Conservation (phyloP, 257 asterid genomes). For the Echium plantagineum region DNA sequence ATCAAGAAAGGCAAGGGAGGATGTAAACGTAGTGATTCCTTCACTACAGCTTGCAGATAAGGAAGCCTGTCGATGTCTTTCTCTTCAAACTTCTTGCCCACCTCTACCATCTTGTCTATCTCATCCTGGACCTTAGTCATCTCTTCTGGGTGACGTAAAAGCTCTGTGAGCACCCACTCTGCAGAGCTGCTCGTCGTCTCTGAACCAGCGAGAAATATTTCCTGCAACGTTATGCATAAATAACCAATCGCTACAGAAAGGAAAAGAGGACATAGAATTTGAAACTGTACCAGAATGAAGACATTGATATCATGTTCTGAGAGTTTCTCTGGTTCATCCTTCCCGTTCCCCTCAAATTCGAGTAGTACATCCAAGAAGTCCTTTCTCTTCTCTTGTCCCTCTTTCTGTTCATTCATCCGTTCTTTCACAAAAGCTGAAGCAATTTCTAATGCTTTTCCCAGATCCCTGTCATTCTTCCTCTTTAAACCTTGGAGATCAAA, state of each 20-base stretch:
- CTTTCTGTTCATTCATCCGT: conserved; percentile 4
- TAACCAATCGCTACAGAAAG: too few relatives aligned
- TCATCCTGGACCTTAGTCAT: conserved; percentile 38
- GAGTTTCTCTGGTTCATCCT: conserved; percentile 28
- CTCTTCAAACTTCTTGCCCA: conserved; percentile 27
- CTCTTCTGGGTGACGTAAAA: conserved; percentile 38
- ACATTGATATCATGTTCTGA: conserved; percentile 33
- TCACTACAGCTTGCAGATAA: conserved; percentile 41
- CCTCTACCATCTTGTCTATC: conserved; percentile 22
- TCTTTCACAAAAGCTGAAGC: conserved; percentile 18
- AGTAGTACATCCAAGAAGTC: conserved; percentile 51
- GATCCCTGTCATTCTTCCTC: conserved; percentile 7
- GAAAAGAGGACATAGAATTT: background rate
- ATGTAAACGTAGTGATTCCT: conserved; percentile 40
- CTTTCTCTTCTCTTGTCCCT: conserved; percentile 1
- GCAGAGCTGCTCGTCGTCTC: conserved; percentile 50
- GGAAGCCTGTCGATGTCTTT: conserved; percentile 38
- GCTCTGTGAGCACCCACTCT: conserved; percentile 67
- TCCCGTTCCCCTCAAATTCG: conserved; percentile 25
- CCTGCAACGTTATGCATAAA: conserved; percentile 20
- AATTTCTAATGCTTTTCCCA: conserved; percentile 13
- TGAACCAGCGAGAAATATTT: conserved; percentile 54
- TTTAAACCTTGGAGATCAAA: conserved; percentile 21
- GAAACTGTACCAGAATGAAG: conserved; percentile 29
- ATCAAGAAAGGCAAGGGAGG: conserved; percentile 46